Conservation (phyloP, 1,284 basidiomycete species). For the Ceratobasidium papillatum region DNA sequence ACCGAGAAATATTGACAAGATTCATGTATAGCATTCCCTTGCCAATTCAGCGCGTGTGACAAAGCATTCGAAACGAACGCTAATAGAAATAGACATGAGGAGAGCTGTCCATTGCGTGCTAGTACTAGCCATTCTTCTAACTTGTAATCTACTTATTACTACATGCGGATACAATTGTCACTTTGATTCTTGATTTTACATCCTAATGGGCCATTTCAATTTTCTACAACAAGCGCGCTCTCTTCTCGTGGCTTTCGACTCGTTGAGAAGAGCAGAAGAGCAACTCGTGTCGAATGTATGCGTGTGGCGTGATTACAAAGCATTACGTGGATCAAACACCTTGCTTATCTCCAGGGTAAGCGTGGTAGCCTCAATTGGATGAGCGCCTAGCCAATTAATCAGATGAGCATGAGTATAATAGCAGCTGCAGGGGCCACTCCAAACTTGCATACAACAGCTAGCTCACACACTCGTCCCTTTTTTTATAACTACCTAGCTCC, state of each 20-base stretch:
- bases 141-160: too few relatives aligned
- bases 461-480: too few relatives aligned
- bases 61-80: conserved; percentile 2
- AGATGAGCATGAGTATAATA: neutral
- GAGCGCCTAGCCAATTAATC: neutral
- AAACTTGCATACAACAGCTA: too few relatives aligned
- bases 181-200: too few relatives aligned
- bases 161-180: too few relatives aligned
- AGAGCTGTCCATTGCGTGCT: neutral
- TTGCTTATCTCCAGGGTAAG: too few relatives aligned
- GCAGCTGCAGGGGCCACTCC: too few relatives aligned
- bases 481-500: too few relatives aligned
- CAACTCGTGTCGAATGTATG: neutral
- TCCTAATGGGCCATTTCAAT: too few relatives aligned
- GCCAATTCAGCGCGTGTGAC: neutral
- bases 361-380: too few relatives aligned
- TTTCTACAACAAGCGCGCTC: too few relatives aligned
- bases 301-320: neutral
- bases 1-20: neutral
- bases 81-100: neutral
- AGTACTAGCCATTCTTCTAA: neutral
- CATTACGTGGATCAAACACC: neutral
- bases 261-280: neutral
- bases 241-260: too few relatives aligned
- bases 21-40: neutral